Conservation (phyloP, 768 basidiomycete species). For the Rubroboletus pulcherrimus region DNA sequence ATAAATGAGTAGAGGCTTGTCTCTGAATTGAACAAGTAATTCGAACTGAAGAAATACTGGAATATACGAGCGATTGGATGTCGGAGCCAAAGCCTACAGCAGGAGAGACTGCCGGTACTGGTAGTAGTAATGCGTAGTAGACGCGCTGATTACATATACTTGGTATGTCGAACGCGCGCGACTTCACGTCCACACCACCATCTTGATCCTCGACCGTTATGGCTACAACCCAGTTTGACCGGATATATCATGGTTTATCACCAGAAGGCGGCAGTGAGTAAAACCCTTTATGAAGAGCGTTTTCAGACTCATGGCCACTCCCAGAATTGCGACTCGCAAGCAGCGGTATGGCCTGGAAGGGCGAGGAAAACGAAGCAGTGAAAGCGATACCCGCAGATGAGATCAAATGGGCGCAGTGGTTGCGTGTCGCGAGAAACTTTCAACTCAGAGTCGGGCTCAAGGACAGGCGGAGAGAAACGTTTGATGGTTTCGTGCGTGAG, state of each 20-base stretch:
- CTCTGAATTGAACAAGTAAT: background rate
- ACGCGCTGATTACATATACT: conserved; percentile 22
- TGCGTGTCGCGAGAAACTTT: conserved; percentile 87
- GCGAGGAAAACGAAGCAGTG: conserved; percentile 59
- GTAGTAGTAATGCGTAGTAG: background rate
- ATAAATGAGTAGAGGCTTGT: background rate
- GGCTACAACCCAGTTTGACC: conserved; percentile 83
- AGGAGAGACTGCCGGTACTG: background rate
- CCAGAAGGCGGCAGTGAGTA: conserved; percentile 80
- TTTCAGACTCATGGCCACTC: background rate
- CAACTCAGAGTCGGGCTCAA: conserved; percentile 84
- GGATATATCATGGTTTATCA: conserved; percentile 71
- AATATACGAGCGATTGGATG: background rate
- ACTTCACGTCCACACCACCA: conserved; percentile 18
- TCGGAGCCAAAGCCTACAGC: background rate
- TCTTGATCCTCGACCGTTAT: conserved; percentile 16
- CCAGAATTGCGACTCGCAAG: conserved; percentile 83
- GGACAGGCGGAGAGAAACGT: conserved; percentile 74
- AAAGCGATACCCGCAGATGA: conserved; percentile 63
- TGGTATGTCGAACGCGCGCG: conserved; percentile 28
- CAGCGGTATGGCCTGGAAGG: conserved; percentile 95
- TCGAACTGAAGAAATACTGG: background rate
- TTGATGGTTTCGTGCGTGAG: conserved; percentile 92
- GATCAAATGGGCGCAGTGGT: conserved; percentile 89
- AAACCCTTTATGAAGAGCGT: background rate